phyloP scores from a whole-genome alignment of 2,329 filamentous ascomycete genomes.

The Fusarium odoratissimum region DNA sequence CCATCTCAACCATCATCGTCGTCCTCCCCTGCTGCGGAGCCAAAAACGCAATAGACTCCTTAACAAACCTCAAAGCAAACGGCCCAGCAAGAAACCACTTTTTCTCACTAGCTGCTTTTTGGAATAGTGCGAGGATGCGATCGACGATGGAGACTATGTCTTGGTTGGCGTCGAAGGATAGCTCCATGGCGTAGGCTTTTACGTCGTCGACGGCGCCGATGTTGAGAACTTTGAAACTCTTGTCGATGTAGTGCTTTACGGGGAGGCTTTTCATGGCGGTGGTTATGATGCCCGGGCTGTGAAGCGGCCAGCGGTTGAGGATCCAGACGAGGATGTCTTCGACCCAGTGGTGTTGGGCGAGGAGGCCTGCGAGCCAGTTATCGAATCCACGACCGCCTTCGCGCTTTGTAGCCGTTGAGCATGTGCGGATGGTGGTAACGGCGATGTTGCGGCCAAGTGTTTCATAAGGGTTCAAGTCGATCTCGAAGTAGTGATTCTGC shows the following conservation, averaged over 20 bases:
- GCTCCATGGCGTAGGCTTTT: background rate
- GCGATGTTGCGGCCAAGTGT: background rate
- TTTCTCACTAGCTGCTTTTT: background rate
- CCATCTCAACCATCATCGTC: slow-evolving; percentile 10
- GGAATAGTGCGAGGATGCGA: background rate
- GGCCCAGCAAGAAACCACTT: background rate
- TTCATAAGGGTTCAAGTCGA: background rate
- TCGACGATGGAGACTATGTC: background rate
- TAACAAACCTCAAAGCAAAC: background rate
- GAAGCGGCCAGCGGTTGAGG: background rate
- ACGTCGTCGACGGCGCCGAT: background rate
- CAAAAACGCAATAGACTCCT: background rate
- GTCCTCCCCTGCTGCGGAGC: slow-evolving; percentile 1
- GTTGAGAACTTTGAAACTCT: background rate
- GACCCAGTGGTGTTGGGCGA: background rate
- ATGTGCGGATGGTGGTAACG: accelerated
- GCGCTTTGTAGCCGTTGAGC: background rate
- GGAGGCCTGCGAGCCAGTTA: background rate
- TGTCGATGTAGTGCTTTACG: background rate
- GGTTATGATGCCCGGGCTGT: background rate
- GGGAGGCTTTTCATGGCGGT: background rate
- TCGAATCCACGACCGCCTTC: background rate
- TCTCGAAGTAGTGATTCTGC: background rate
- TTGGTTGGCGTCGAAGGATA: background rate
- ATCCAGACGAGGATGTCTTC: background rate